Evolutionary conservation across 768 basidiomycete genomes (phyloP), one percentile per base, ranked within the genome.

Genomic region (Phanerochaete carnosa): DNA sequence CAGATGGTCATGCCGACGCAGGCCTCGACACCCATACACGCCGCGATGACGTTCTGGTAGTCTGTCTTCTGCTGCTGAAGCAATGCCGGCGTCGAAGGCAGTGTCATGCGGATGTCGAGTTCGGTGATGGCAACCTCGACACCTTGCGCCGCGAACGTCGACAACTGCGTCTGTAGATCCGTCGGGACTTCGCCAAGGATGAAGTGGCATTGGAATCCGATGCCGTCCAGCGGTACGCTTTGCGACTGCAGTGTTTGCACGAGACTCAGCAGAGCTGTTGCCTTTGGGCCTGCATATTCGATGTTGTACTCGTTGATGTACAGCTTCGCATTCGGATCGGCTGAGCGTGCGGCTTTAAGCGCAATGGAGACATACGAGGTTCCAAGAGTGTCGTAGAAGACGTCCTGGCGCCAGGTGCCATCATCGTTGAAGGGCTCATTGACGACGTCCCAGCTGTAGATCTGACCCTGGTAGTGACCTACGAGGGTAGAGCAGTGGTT

Each of bases 81-180:
- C 35, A 81, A 75, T 1, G 79, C 80, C 2, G 71, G 63, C 1
- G 83, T 84, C 15, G 75, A 78, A 15, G 85, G 86, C n/a, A 84
- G 74, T 12, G 77, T 79, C 78, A 86, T 86, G 49, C 87, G 77
- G 65, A 83, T 82, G 65, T 88, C 87, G 49, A 89, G 78, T 68
- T 88, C 87, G 2, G 87, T 89, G 64, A 88, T 81, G 22, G 86
- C 86, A 30, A 87, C 81, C 60, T 88, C 87, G 53, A 89, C 76
- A 15, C 87, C 85, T 35, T 86, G 79, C 9, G 77, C 78, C 30
- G 80, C 76, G 66, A 88, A 82, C 53, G 79, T 74, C 55, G 79
- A 66, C 59, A 87, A 72, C 59, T 83, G 81, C 3, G 75, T 68
- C 52, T 79, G 73, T 45, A 88, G 67, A 4, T 67, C 64, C 26